Percentiles rank a stretch among this genome's conserved stretches.
phyloP scores from a whole-genome alignment of 2,329 filamentous ascomycete species.

The Lithohypha guttulata region DNA sequence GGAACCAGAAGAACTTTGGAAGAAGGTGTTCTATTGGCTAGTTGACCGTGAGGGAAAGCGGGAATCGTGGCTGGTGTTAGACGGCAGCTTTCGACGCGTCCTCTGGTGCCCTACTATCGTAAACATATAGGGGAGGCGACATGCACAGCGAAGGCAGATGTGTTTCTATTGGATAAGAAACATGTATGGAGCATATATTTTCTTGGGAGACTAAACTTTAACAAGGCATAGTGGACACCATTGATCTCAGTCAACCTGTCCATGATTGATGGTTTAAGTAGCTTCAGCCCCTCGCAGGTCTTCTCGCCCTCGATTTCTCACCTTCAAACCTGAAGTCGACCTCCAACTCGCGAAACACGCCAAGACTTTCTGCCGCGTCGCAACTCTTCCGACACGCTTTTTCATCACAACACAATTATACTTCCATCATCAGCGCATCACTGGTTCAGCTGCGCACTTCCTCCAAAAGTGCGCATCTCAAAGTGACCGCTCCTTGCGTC shows the following conservation, averaged over 20 bases:
- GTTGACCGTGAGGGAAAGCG: no score
- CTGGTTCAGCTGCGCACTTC: slow-evolving; percentile 1
- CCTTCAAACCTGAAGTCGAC: background rate
- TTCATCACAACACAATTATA: no score
- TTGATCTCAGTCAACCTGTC: slow-evolving; percentile 3
- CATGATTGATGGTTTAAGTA: slow-evolving; percentile 5
- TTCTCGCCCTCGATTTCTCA: slow-evolving; percentile 8
- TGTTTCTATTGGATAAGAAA: background rate
- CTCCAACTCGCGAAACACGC: slow-evolving; percentile 7
- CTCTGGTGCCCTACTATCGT: no score
- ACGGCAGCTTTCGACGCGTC: no score
- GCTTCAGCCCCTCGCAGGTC: slow-evolving; percentile 6
- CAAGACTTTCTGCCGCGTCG: slow-evolving; percentile 3
- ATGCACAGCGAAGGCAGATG: background rate
- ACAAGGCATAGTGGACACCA: background rate
- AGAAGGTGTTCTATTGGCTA: no score
- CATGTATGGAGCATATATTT: no score
- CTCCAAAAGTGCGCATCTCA: background rate
- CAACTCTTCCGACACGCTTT: no score
- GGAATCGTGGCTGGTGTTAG: background rate
- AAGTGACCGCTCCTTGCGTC: background rate
- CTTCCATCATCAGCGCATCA: slow-evolving; percentile 7
- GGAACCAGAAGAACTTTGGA: background rate
- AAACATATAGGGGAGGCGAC: slow-evolving; percentile 2
- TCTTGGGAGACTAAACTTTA: background rate